Base-by-base conservation (phyloP, 768 basidiomycete genomes). In the Suillus subalutaceus region DNA sequence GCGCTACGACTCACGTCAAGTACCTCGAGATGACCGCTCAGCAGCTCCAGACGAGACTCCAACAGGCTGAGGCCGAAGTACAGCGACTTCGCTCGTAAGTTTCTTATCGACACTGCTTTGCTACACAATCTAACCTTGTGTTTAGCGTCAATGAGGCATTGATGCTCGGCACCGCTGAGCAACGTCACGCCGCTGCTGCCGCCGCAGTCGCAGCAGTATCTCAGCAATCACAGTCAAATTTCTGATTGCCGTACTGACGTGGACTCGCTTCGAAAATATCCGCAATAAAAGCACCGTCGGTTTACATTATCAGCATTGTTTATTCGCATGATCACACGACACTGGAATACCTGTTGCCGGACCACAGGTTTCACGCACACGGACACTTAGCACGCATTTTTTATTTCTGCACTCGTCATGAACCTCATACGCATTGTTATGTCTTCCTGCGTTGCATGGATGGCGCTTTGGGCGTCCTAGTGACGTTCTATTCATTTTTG, bases 1-100 rank as follows among this genome's bases (percentile, higher is more conserved):
- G 94, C 74, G 92, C 94, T 50, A 92, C 92, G 69, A 89, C 87
- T 63, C 93, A 96, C 79, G 91, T 96, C 82, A 87, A 88, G 80
- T 89, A 92, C 71, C 89, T 96, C 72, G 92, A 95, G 82, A 86
- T 90, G 76, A 88, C 90, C 71, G 90, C 89, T 69, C 85, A 84
- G 66, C 88, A 91, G 73, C 82, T 91, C 70, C 91, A 92, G 83
- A 85, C 85, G 75, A 83, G 90, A 75, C 84, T 94, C 70, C 88
- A 92, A 79, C 83, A 86, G 76, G 90, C 91, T 67, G 92, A 94
- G 78, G 84, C 86, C 65, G 92, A 94, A 81, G 90, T 92, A 67
- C 83, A 88, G 77, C 87, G 92, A 72, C 90, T 93, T 73, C 87
- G 91, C 78, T 82, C 84, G 84, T 84, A 66, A 64, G 83, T 35